A percentile compares a stretch with the other conserved stretches of the same genome.
Evolutionary conservation across 2,329 filamentous ascomycete genomes (phyloP).

Genomic region (Colletotrichum shisoi): DNA sequence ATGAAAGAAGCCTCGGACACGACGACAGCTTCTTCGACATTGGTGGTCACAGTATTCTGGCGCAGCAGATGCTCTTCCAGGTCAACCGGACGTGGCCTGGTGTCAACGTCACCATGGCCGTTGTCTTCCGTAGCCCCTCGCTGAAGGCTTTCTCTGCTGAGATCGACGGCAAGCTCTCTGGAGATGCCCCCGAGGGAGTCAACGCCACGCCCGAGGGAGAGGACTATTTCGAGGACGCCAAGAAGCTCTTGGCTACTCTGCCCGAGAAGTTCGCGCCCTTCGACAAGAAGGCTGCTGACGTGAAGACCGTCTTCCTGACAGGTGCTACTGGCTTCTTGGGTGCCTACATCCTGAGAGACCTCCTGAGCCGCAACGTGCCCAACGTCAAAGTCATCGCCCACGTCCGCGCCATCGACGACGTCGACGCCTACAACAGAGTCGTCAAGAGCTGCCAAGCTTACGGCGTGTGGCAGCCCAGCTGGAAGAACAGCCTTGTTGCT

Average conservation of each 20-base stretch:
- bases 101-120: slow-evolving; percentile 70
- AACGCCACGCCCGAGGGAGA: slow-evolving; percentile 61
- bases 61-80: slow-evolving; percentile 75
- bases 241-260: slow-evolving; percentile 43
- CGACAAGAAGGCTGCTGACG: slow-evolving; percentile 54
- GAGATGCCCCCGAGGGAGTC: slow-evolving; percentile 48
- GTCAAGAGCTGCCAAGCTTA: slow-evolving; percentile 55
- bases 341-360: slow-evolving; percentile 77
- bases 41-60: slow-evolving; percentile 60
- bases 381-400: slow-evolving; percentile 28
- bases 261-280: slow-evolving; percentile 6
- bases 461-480: slow-evolving; percentile 77
- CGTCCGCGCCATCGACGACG: slow-evolving; percentile 16
- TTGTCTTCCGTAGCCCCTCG: slow-evolving; percentile 71
- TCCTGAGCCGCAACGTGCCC: slow-evolving; percentile 73
- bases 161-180: slow-evolving; percentile 56
- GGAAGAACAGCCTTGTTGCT: slow-evolving; percentile 69
- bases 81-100: slow-evolving; percentile 55
- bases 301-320: slow-evolving; percentile 78
- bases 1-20: slow-evolving; percentile 47
- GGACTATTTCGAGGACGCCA: slow-evolving; percentile 50
- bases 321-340: slow-evolving; percentile 92
- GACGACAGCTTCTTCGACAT: slow-evolving; percentile 49
- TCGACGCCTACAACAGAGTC: slow-evolving; percentile 5
- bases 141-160: slow-evolving; percentile 58